Percentiles rank a stretch among this genome's conserved stretches.
Conservation (phyloP, 2,329 filamentous ascomycete genomes). For the Diplocarpon rosae region DNA sequence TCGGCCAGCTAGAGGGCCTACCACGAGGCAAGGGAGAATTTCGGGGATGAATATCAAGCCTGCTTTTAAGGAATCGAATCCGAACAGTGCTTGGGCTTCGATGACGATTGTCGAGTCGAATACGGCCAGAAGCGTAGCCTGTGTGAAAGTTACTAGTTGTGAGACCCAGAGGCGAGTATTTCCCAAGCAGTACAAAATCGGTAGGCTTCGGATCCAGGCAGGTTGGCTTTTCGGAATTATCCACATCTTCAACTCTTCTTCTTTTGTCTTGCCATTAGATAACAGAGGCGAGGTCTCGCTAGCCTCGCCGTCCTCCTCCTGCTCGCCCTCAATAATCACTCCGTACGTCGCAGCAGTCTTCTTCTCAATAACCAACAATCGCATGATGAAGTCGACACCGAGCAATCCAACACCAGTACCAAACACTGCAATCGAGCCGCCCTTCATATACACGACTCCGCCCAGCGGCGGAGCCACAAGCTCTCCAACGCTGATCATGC, state of each 20-base stretch:
- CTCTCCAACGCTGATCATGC: slow-evolving; percentile 45
- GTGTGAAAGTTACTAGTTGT: slow-evolving; percentile 32
- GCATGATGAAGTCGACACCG: slow-evolving; percentile 46
- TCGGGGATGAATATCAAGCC: slow-evolving; percentile 31
- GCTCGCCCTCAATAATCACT: slow-evolving; percentile 13
- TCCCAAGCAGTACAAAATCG: slow-evolving; percentile 35
- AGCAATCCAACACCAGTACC: slow-evolving; percentile 43
- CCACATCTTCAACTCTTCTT: slow-evolving; percentile 26
- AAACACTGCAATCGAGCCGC: slow-evolving; percentile 48
- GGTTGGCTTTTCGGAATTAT: slow-evolving; percentile 33
- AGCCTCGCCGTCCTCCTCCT: slow-evolving; percentile 21
- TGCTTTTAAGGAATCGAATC: slow-evolving; percentile 28
- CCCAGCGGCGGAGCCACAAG: slow-evolving; percentile 47
- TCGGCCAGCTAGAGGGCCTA: slow-evolving; percentile 29
- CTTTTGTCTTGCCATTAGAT: slow-evolving; percentile 21
- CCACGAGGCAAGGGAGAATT: slow-evolving; percentile 28
- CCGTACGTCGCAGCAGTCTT: slow-evolving; percentile 39
- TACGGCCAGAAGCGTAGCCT: slow-evolving; percentile 31
- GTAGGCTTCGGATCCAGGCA: slow-evolving; percentile 31
- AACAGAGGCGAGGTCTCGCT: slow-evolving; percentile 30
- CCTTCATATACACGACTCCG: slow-evolving; percentile 47
- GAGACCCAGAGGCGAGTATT: slow-evolving; percentile 32
- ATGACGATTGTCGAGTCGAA: slow-evolving; percentile 33
- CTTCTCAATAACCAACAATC: slow-evolving; percentile 51
- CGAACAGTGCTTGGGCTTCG: slow-evolving; percentile 29